phyloP scores from a whole-genome alignment of 129 eudicot genomes.

The Dittrichia graveolens region DNA sequence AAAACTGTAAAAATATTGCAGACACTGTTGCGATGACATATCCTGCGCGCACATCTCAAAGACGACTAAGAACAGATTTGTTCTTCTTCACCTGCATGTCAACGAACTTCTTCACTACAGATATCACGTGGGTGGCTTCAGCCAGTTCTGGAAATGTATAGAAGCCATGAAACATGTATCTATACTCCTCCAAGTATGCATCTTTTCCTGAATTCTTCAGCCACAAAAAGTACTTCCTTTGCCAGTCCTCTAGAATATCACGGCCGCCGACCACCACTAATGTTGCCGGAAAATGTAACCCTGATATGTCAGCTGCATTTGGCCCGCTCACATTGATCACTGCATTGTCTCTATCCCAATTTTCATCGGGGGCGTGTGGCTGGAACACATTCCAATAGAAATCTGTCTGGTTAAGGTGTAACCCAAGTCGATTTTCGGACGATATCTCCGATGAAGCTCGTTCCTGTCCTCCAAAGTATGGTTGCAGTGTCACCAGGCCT shows the following conservation, averaged over 20 bases:
- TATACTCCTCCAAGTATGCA: constrained; percentile 41
- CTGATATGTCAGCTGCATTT: constrained; percentile 14
- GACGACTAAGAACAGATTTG: not conserved
- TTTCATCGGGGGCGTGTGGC: constrained; percentile 16
- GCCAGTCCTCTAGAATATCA: constrained; percentile 48
- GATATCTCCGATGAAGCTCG: constrained; percentile 19
- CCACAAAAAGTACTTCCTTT: constrained; percentile 32
- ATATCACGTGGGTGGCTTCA: constrained; percentile 23
- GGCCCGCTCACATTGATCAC: constrained; percentile 40
- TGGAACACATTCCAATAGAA: constrained; percentile 10
- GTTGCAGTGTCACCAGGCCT: constrained; percentile 36
- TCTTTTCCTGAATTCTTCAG: constrained; percentile 4
- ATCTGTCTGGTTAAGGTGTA: constrained; percentile 1
- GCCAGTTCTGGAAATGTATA: constrained; percentile 40
- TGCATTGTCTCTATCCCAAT: constrained; percentile 34
- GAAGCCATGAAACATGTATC: constrained; percentile 44
- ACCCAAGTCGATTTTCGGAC: not conserved
- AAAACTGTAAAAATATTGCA: too few species aligned
- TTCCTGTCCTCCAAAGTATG: constrained; percentile 37
- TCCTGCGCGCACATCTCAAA: not conserved
- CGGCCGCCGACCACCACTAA: constrained; percentile 40
- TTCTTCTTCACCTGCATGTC: constrained; percentile 7
- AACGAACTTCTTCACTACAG: constrained; percentile 24
- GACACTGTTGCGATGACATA: too few species aligned
- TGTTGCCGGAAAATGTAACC: constrained; percentile 28